Percentiles rank a stretch among this genome's conserved stretches.
These are phyloP conservation scores for Coemansia sp. DNA, from an alignment of 192 early-diverging fungal genomes.

Conservation along the genomic window DNA sequence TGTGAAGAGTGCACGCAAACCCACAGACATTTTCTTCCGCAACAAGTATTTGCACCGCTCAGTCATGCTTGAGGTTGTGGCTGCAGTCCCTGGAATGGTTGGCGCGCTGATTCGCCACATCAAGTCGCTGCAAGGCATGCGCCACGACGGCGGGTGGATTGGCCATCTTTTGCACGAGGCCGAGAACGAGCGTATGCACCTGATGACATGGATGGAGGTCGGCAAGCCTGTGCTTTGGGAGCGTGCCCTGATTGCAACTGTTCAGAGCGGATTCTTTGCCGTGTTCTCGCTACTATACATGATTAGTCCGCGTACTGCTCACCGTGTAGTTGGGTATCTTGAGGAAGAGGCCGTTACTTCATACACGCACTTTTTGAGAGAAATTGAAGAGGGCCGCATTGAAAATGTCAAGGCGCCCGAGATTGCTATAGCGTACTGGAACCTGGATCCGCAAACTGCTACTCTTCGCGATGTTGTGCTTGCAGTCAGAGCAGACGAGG, in stretches of 20 bases:
- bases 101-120: constrained; percentile 81
- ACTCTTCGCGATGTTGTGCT: constrained; percentile 83
- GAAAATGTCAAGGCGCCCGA: constrained; percentile 73
- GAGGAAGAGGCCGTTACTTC: constrained; percentile 92
- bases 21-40: constrained; percentile 68
- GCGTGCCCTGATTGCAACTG: too few relatives aligned
- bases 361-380: constrained; percentile 82
- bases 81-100: constrained; percentile 87
- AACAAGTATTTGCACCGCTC: constrained; percentile 75
- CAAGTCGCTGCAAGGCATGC: constrained; percentile 68
- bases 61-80: constrained; percentile 74
- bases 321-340: constrained; percentile 87
- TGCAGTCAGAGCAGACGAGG: constrained; percentile 88
- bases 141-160: constrained; percentile 90
- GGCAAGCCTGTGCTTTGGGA: too few relatives aligned
- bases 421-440: constrained; percentile 85
- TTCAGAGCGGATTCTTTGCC: too few relatives aligned
- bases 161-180: constrained; percentile 85
- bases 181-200: constrained; percentile 81
- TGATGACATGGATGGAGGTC: constrained; percentile 77
- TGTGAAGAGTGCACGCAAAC: constrained; percentile 63
- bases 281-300: too few relatives aligned
- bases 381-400: constrained; percentile 75
- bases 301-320: constrained; percentile 76
- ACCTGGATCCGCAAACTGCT: constrained; percentile 55